Evolutionary conservation across 371 early-diverging fungal genomes (phyloP).

Genomic region (Mucor velutinosus): DNA sequence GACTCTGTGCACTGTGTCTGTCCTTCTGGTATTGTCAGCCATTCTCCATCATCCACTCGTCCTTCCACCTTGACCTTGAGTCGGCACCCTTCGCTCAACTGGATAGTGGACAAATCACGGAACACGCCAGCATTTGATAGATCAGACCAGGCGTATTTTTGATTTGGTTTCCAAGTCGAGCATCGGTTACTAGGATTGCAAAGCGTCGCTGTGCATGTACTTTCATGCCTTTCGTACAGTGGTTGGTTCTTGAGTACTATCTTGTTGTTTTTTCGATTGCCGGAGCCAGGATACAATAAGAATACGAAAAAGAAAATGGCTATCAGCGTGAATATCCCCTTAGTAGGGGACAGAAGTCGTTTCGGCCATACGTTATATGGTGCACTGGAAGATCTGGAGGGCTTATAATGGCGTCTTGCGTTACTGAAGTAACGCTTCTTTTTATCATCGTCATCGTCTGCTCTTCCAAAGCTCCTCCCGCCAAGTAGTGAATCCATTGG

Average conservation of each 20-base stretch:
- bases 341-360: not conserved
- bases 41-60: conserved; percentile 19
- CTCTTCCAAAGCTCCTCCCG: not conserved
- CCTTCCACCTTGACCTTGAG: conserved; percentile 26
- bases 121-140: conserved; percentile 33
- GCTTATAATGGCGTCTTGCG: conserved; percentile 5
- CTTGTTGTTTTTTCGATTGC: not conserved
- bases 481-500: not conserved
- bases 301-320: conserved; percentile 4
- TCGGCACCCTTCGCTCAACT: conserved; percentile 39
- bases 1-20: conserved; percentile 19
- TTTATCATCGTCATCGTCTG: conserved; percentile 6
- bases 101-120: conserved; percentile 38
- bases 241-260: conserved; percentile 18
- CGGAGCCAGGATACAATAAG: not conserved
- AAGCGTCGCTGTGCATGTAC: conserved; percentile 19
- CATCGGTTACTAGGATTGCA: conserved; percentile 32
- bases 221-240: conserved; percentile 13
- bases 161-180: conserved; percentile 30
- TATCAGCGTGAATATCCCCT: not conserved
- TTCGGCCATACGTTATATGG: not conserved
- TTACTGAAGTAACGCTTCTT: conserved; percentile 12
- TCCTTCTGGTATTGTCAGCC: conserved; percentile 34
- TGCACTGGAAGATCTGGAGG: not conserved
- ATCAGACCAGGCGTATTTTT: conserved; percentile 18